Evolutionary conservation across 305 asterid species (phyloP).

Genomic region (Solanum chacoense): DNA sequence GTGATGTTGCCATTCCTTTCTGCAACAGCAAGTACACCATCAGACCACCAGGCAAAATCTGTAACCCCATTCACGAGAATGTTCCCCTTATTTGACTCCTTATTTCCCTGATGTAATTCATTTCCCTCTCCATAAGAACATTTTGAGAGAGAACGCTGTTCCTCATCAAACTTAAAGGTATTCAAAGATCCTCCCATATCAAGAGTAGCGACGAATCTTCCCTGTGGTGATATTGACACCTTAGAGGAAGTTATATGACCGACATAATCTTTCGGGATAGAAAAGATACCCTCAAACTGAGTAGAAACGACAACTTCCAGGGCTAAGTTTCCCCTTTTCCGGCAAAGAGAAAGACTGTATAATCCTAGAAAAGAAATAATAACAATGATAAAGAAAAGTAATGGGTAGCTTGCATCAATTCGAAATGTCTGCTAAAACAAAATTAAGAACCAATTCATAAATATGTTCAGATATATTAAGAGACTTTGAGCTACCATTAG

Average conservation of each 20-base stretch:
- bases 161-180: constrained; percentile 57
- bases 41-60: constrained; percentile 98
- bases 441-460: background rate
- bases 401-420: background rate
- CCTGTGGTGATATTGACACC: constrained; percentile 66
- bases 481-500: constrained; percentile 19
- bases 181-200: constrained; percentile 60
- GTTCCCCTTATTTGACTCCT: constrained; percentile 22
- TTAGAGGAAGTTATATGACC: constrained; percentile 52
- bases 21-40: constrained; percentile 50
- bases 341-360: constrained; percentile 60
- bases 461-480: background rate
- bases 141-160: constrained; percentile 34
- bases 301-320: constrained; percentile 42
- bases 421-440: background rate
- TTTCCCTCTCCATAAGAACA: constrained; percentile 25
- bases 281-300: constrained; percentile 58
- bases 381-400: background rate
- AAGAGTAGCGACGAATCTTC: constrained; percentile 60
- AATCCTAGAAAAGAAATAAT: constrained; percentile 41
- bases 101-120: constrained; percentile 17
- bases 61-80: constrained; percentile 32
- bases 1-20: constrained; percentile 47
- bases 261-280: constrained; percentile 27
- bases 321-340: constrained; percentile 32